A percentile compares a stretch with the other conserved stretches of the same genome.
phyloP scores from a whole-genome alignment of 1,284 basidiomycete genomes.

The Austroboletus niveus region DNA sequence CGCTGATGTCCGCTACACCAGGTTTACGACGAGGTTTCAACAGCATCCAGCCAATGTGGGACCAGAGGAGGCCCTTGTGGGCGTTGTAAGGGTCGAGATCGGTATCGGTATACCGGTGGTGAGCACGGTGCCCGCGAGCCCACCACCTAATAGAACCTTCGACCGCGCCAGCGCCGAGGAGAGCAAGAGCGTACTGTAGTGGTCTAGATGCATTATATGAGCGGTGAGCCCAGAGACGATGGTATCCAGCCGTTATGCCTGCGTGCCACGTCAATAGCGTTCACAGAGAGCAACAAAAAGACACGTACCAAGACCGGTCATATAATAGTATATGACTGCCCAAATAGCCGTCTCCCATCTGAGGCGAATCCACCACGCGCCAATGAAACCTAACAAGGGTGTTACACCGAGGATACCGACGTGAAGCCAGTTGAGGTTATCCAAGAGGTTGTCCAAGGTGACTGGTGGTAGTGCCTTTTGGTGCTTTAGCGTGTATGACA shows the following conservation, averaged over 20 bases:
- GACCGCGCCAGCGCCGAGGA: slow-evolving; percentile 82
- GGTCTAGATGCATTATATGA: slow-evolving; percentile 85
- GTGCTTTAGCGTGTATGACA: slow-evolving; percentile 78
- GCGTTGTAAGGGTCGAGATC: slow-evolving; percentile 94
- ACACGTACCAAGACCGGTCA: slow-evolving; percentile 73
- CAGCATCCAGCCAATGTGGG: slow-evolving; percentile 93
- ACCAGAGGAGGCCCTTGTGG: slow-evolving; percentile 76
- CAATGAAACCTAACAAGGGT: slow-evolving; percentile 70
- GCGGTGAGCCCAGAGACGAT: slow-evolving; percentile 91
- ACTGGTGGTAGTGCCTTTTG: slow-evolving; percentile 78
- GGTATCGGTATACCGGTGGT: slow-evolving; percentile 95
- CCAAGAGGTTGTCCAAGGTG: slow-evolving; percentile 61
- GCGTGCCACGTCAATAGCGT: not conserved
- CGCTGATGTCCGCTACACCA: slow-evolving; percentile 86
- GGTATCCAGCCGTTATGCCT: slow-evolving; percentile 81
- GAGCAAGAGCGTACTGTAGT: slow-evolving; percentile 76
- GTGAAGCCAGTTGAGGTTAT: slow-evolving; percentile 75
- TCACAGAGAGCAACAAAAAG: slow-evolving; percentile 2
- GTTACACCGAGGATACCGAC: slow-evolving; percentile 66
- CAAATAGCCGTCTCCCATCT: slow-evolving; percentile 70
- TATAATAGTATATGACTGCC: slow-evolving; percentile 78
- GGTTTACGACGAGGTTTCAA: slow-evolving; percentile 86
- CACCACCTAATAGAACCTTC: slow-evolving; percentile 95
- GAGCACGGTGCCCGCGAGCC: slow-evolving; percentile 89
- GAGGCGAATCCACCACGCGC: slow-evolving; percentile 58